phyloP scores from a whole-genome alignment of 192 early-diverging fungal species.

The Linnemannia zychae region DNA sequence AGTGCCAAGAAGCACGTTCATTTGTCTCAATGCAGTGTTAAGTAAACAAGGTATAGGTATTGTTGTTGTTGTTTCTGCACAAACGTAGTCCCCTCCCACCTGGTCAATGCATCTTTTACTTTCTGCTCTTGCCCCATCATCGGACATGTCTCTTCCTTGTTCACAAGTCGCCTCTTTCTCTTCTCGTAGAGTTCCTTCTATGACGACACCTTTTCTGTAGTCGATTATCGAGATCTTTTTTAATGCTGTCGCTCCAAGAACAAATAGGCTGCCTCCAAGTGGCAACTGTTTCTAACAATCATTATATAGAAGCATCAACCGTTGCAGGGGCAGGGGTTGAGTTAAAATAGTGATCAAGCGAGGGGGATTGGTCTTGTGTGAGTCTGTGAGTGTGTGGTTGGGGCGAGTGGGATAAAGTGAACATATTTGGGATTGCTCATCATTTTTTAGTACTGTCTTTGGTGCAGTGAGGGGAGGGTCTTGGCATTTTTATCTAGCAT shows the following conservation, averaged over 20 bases:
- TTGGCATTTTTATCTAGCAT: constrained; percentile 28
- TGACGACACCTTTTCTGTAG: too few relatives aligned
- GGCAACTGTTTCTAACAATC: too few relatives aligned
- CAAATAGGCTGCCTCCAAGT: too few relatives aligned
- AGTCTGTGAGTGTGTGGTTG: neutral
- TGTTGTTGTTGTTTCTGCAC: neutral
- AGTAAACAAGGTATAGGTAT: neutral
- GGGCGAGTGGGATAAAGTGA: constrained; percentile 24
- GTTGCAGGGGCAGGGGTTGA: neutral
- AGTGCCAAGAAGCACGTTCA: constrained; percentile 40
- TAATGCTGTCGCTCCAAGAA: neutral
- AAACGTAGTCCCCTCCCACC: neutral
- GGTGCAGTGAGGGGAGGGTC: neutral
- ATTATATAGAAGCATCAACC: neutral
- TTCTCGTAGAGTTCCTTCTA: too few relatives aligned
- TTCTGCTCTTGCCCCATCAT: too few relatives aligned
- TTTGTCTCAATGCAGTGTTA: neutral
- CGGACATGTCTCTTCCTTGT: neutral
- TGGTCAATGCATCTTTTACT: constrained; percentile 9
- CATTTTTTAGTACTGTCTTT: neutral
- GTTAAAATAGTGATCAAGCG: neutral
- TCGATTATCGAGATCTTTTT: too few relatives aligned
- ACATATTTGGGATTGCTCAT: constrained; percentile 29
- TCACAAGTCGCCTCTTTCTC: neutral
- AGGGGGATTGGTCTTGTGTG: neutral